Percentiles rank a stretch among this genome's conserved stretches.
phyloP scores from a whole-genome alignment of 2,329 filamentous ascomycete species.

The Ceratocystis ficicola region DNA sequence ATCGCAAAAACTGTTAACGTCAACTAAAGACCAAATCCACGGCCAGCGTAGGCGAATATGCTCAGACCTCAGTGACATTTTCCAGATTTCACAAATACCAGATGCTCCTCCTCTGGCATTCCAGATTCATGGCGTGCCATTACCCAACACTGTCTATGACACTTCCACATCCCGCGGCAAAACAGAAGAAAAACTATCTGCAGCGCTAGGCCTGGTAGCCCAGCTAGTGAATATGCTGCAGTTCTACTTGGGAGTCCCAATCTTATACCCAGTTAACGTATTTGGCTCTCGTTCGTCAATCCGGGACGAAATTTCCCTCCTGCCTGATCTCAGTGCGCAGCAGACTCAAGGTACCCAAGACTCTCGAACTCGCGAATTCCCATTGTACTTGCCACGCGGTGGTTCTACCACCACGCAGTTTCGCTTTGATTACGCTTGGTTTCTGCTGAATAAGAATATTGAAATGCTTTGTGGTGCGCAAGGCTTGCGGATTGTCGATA shows the following conservation, averaged over 20 bases:
- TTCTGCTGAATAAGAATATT: conserved; percentile 92
- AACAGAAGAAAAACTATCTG: conserved; percentile 61
- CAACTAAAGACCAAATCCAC: conserved; percentile 53
- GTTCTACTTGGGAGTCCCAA: conserved; percentile 63
- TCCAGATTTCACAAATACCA: conserved; percentile 58
- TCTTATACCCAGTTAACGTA: conserved; percentile 68
- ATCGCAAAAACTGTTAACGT: conserved; percentile 42
- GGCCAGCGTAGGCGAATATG: conserved; percentile 84
- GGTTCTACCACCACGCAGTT: conserved; percentile 61
- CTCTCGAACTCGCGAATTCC: conserved; percentile 57
- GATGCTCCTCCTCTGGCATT: conserved; percentile 57
- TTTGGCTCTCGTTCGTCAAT: conserved; percentile 65
- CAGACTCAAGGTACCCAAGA: conserved; percentile 12
- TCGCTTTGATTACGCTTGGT: conserved; percentile 91
- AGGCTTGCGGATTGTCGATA: conserved; percentile 71
- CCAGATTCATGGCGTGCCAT: conserved; percentile 62
- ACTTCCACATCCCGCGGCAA: conserved; percentile 33
- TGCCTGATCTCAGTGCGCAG: conserved; percentile 33
- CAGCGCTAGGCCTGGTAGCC: conserved; percentile 68
- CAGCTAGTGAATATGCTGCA: conserved; percentile 65
- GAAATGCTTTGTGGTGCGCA: conserved; percentile 55
- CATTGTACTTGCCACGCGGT: conserved; percentile 55
- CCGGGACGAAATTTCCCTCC: conserved; percentile 57
- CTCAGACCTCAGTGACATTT: conserved; percentile 67
- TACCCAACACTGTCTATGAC: conserved; percentile 73